Evolutionary conservation across 768 basidiomycete genomes (phyloP).

Genomic region (Russula earlei): DNA sequence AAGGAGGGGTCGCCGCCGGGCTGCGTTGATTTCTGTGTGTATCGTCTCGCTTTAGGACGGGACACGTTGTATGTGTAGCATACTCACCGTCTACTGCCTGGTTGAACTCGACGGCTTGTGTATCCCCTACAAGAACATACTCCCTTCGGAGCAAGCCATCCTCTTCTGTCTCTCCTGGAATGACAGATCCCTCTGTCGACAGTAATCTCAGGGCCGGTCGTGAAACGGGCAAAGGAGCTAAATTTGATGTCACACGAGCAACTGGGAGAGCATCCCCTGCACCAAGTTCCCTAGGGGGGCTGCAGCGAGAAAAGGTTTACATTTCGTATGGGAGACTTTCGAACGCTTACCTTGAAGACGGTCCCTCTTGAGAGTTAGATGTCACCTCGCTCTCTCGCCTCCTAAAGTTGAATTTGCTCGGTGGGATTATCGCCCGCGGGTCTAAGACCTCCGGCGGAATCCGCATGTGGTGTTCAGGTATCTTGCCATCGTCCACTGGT

Average conservation of each 20-base stretch:
- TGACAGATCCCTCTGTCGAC: slow-evolving; percentile 53
- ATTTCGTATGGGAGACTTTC: not conserved
- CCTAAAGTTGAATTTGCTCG: slow-evolving; percentile 68
- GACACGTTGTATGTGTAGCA: not conserved
- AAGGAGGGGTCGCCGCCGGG: slow-evolving; percentile 48
- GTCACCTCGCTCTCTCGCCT: slow-evolving; percentile 26
- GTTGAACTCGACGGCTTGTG: slow-evolving; percentile 84
- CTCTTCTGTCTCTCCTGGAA: slow-evolving; percentile 79
- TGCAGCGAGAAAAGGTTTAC: not conserved
- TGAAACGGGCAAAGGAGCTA: not conserved
- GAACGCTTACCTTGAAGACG: slow-evolving; percentile 5
- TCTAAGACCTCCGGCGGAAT: slow-evolving; percentile 78
- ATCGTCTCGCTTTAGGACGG: slow-evolving; percentile 5
- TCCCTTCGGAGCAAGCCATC: slow-evolving; percentile 73
- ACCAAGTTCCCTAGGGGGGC: not conserved
- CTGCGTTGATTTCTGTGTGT: slow-evolving; percentile 51
- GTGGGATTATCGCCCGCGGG: slow-evolving; percentile 71
- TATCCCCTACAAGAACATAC: slow-evolving; percentile 91
- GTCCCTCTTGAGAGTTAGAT: slow-evolving; percentile 3
- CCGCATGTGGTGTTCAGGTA: slow-evolving; percentile 63
- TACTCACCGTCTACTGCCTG: slow-evolving; percentile 78
- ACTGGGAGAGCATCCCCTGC: not conserved
- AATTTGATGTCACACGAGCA: not conserved
- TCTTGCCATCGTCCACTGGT: slow-evolving; percentile 27
- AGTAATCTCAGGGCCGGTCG: slow-evolving; percentile 23